Base-by-base conservation (phyloP, 345 rosid species). In the Eucalyptus tenuipes region DNA sequence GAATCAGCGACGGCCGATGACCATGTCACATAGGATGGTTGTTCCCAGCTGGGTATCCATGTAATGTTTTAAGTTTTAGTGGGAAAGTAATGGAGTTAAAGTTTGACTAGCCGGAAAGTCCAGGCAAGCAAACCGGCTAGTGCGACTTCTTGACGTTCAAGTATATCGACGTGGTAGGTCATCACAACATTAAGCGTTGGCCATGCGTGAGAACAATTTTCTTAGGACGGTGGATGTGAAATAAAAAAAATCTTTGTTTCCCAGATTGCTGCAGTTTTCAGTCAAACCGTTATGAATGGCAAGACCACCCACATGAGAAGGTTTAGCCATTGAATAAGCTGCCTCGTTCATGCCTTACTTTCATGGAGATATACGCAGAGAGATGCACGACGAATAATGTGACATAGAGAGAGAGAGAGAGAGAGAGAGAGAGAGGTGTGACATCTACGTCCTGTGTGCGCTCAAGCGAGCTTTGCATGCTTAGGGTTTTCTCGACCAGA, bases 1-100 rank as follows among this genome's bases (percentile, higher is more conserved):
- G 4, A 64, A 29, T 29, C 9, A 7, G 4, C 9, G 3, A 4
- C 4, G 3, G 3, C 3, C 1, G 3, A 4, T 7, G 5, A 9
- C 61, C 29, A 55, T 55, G 20, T 55, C 61, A 55, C 61, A 24
- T 55, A 55, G 29, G 29, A 55, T 6, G 29, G 57, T 24, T 20
- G 24, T 11, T 8, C 27, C 29, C 29, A 22, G 10, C 64, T 24
- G 11, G 17, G 33, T 13, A 52, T 20, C 57, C 57, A 20, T 52
- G 57, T 20, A 52, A 52, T 52, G 24, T 52, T 52, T 52, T 20
- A 52, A 52, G 57, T 52, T 52, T 52, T 52, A 52, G 25, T 5
- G 25, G 57, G 57, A 52, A 52, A 52, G 57, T 20, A 8, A 20
- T 52, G 57, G 25, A 52, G 57, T 52, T 52, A 8, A 52, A 20